Evolutionary conservation across 1,284 basidiomycete species (phyloP), one percentile per base, ranked within the genome.

Genomic region (Stygiomarasmius scandens): DNA sequence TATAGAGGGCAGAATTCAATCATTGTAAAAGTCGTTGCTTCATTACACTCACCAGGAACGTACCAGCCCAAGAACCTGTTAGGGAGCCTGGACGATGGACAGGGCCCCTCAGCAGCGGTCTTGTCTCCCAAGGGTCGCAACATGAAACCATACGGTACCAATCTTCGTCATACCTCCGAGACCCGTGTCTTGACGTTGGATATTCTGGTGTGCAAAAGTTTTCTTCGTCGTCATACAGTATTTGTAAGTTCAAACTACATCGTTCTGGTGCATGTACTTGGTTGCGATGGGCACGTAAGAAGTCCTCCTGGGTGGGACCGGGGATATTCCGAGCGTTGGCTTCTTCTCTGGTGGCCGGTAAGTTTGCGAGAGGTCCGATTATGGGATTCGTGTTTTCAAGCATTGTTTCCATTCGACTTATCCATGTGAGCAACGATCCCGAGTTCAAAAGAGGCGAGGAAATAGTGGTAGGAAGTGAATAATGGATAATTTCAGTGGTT

Each of bases 81-180:
- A 80, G 55, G 2, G 71, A 67, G n/a, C 80, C 80, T n/a, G 70
- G 65, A n/a, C 63, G 61, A 59, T 74, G 78, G 24, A 80, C 67
- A 1, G 67, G 59, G 19, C 78, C 75, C 56, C 74, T 71, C 27
- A 77, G 62, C n/a, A 74, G 69, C 20, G 67, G 64, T 48, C 70
- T 65, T 32, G 66, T 60, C 32, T 65, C 60, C 62, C 68, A 72
- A 2, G 69, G 67, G 52, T 78, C 70, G 54, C 74, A 64, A 49
- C 78, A 82, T 6, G 69, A 69, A 2, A 76, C 76, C 22, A 77
- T 58, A 38, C 77, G 75, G 60, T 68, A 73, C 79, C 79, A 81
- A 54, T 80, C 78, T 51, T 62, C 61, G 61, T 81, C 80, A 52
- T 76, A 72, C 24, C 56, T 59, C 46, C 45, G 53, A 46, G 69